Evolutionary conservation across 768 basidiomycete species (phyloP), one percentile per base, ranked within the genome.

Genomic region (Royoungia palumana): DNA sequence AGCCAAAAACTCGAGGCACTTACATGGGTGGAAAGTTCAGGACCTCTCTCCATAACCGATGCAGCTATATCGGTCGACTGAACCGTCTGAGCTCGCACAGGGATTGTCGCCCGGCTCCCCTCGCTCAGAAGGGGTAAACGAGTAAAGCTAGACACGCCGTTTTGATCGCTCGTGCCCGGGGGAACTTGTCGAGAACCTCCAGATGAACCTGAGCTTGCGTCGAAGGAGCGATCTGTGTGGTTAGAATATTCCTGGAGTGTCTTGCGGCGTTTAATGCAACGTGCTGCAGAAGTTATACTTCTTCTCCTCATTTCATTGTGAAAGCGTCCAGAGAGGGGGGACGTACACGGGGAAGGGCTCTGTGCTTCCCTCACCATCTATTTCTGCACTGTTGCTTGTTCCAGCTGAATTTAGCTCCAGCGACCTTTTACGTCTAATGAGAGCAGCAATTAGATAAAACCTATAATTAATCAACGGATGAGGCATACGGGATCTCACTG

Each of bases 301-400:
- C 44, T 20, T 14, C 12, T 8, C n/a, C 19, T 9, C 35, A 4
- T 43, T 39, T 49, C 16, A 59, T 35, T 28, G 40, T 6, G 13
- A 17, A 36, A 27, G 14, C 12, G 8, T 2, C 34, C 19, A 32
- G 11, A 19, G 13, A 16, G 49, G 45, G 16, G 30, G 34, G 40
- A 64, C 65, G 43, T 49, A 60, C 65, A 25, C 28, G 38, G 38
- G 38, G 25, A 35, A 35, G 12, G 27, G n/a, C 19, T 30, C 17
- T 4, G 11, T 25, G 12, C 38, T 16, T 32, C 17, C 27, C 10
- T 4, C 1, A 39, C 20, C 22, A 4, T n/a, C 41, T 20, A 22
- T 37, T 46, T 51, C 34, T 8, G n/a, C 17, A 6, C 28, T 28
- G 28, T 12, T 28, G 28, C 13, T 13, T 28, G 11, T 12, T 12